Evolutionary conservation across 1,284 basidiomycete genomes (phyloP), one percentile per base, ranked within the genome.

Genomic region (Puccinia triticina): DNA sequence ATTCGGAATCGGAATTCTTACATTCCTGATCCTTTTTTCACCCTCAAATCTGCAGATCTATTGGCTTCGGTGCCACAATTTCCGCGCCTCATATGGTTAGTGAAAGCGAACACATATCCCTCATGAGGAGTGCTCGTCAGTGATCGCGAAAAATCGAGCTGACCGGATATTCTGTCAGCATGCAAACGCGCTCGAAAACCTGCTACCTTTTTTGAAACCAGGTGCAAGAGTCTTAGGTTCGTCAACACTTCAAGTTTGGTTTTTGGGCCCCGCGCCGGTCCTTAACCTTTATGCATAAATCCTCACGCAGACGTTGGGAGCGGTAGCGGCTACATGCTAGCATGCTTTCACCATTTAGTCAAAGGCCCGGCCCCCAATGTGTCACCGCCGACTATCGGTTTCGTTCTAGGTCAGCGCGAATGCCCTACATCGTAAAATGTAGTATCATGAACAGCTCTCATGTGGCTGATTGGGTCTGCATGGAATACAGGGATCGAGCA

Each of bases 401-500:
- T 72, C 48, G 71, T 61, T 21, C 34, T 72, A 23, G 59, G 69
- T 77, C 79, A 84, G 61, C 84, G 84, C 0, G 82, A 85, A 3
- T 86, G 85, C 2, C 84, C 87, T n/a, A 85, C 87, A 37, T 73
- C 18, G n/a, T n/a, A n/a, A n/a, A n/a, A n/a, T n/a, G n/a, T n/a
- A n/a, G n/a, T n/a, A n/a, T n/a, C n/a, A n/a, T n/a, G n/a, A n/a
- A n/a, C n/a, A n/a, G n/a, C n/a, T 12, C 46, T 82, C 84, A 85
- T 34, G 71, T 12, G 37, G 46, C n/a, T 3, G 37, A 67, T 55
- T 86, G 87, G 87, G 11, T 12, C 14, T 11, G 10, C 8, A 16
- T n/a, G 10, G n/a, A 8, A 92, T 89, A 83, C 92, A 18, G 96
- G 95, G 1, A 93, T 99, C 84, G 96, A 99, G 78, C 96, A 99